Conservation (phyloP, 2,329 filamentous ascomycete genomes). For the Emmonsia crescens region DNA sequence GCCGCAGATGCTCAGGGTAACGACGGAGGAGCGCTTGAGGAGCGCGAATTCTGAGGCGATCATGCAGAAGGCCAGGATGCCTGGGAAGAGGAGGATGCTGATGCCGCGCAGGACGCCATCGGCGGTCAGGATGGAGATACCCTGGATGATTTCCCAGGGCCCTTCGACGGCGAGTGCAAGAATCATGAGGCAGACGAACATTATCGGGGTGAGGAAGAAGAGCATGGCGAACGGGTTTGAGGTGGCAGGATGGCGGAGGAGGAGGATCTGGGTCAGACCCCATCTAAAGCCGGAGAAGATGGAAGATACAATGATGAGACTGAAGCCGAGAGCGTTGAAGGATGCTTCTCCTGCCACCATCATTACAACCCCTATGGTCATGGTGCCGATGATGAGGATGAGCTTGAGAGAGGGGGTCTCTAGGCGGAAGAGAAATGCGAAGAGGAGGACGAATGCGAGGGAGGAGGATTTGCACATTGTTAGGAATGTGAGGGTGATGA, state of each 20-base stretch:
- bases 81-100: constrained; percentile 75
- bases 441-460: constrained; percentile 85
- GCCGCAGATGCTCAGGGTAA: constrained; percentile 89
- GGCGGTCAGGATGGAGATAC: constrained; percentile 52
- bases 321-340: constrained; percentile 76
- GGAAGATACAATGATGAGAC: constrained; percentile 83
- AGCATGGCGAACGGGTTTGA: constrained; percentile 95
- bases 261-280: constrained; percentile 94
- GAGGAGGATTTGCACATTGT: constrained; percentile 99
- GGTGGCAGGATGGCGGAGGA: constrained; percentile 86
- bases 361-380: constrained; percentile 90
- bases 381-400: constrained; percentile 74
- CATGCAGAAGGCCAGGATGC: constrained; percentile 88
- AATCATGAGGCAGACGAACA: constrained; percentile 73
- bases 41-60: constrained; percentile 92
- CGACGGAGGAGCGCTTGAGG: constrained; percentile 86
- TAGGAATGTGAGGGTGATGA: constrained; percentile 94
- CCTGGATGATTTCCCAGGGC: constrained; percentile 54
- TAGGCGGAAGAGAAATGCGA: constrained; percentile 87
- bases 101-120: constrained; percentile 56
- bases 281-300: constrained; percentile 96
- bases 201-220: constrained; percentile 93
- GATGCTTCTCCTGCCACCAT: constrained; percentile 95
- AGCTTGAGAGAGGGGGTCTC: constrained; percentile 80
- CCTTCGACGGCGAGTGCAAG: constrained; percentile 85